Evolutionary conservation across 2,329 filamentous ascomycete species (phyloP), one percentile per base, ranked within the genome.

Genomic region (Aspergillus sp.): DNA sequence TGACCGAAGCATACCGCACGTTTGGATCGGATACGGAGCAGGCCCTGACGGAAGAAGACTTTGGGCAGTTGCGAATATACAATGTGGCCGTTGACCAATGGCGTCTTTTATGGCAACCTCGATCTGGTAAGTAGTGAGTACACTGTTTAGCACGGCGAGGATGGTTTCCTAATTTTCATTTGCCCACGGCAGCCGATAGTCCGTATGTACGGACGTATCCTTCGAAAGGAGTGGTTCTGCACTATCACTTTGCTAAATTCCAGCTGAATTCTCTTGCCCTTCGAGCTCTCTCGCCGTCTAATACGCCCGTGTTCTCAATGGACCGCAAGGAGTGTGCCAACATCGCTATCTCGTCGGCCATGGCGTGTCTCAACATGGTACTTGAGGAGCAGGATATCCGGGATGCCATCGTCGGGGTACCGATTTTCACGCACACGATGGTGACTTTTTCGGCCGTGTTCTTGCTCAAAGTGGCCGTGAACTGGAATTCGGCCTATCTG

Each of bases 11-110:
- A 53, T 75, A 47, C 54, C 69, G 43, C 57, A 75, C 72, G 0
- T 77, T 78, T 37, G 73, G 74, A 0, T 67, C 67, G 1, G 72
- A 77, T 30, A 68, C 60, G 0, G 67, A 71, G 12, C 65, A 71
- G 16, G 60, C 66, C 0, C 55, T 77, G 4, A 67, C 68, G 0
- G 59, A 68, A 13, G 62, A 65, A 2, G 71, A 74, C 35, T 63
- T 69, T 17, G 60, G 66, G 7, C 73, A 76, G 32, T 44, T 65
- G 29, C 50, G 61, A 15, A 55, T 61, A 17, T 64, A 61, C 41
- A 64, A 64, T 33, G 57, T 71, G n/a, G 56, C 60, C 4, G 55
- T 72, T n/a, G 67, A 71, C 47, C 61, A 67, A 34, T 72, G 69
- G 69, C 63, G 67, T 39, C 58, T 67, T 8, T 59, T 66, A 15